These are phyloP conservation scores for Thalassiosira sp. DNA, from an alignment of 352 stramenopile genomes.

Conservation along the genomic window DNA sequence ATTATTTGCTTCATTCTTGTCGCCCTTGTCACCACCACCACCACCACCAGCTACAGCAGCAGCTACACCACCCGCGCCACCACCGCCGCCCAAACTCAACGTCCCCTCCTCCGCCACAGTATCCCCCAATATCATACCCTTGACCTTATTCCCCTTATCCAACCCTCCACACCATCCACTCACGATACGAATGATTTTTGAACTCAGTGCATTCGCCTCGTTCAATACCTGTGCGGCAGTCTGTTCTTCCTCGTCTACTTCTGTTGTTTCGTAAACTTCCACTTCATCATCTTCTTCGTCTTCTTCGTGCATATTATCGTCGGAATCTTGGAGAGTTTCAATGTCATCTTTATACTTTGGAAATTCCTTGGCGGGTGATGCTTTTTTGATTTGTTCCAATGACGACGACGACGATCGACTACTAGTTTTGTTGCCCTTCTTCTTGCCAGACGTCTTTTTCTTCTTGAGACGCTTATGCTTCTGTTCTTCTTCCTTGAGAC, in stretches of 20 bases:
- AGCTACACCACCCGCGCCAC: not conserved
- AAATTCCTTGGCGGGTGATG: not conserved
- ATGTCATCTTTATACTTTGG: conserved; percentile 22
- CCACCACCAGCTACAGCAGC: conserved; percentile 9
- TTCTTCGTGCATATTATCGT: conserved; percentile 22
- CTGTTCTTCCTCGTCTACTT: conserved; percentile 65
- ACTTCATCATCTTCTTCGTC: conserved; percentile 56
- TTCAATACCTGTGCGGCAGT: conserved; percentile 63
- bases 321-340: conserved; percentile 9
- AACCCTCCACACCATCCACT: conserved; percentile 48
- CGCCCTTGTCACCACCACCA: conserved; percentile 4
- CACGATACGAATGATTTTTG: conserved; percentile 66
- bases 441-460: not conserved
- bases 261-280: conserved; percentile 41
- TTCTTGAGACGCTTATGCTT: conserved; percentile 28
- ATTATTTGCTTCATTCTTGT: conserved; percentile 12
- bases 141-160: conserved; percentile 7
- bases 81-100: conserved; percentile 51
- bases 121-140: conserved; percentile 41
- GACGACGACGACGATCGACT: no score
- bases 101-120: conserved; percentile 60
- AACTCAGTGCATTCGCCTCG: conserved; percentile 67
- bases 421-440: no score
- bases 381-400: not conserved
- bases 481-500: conserved; percentile 22